A percentile compares a stretch with the other conserved stretches of the same genome.
Conservation (phyloP, 345 rosid species). For the Clarkia xantiana region DNA sequence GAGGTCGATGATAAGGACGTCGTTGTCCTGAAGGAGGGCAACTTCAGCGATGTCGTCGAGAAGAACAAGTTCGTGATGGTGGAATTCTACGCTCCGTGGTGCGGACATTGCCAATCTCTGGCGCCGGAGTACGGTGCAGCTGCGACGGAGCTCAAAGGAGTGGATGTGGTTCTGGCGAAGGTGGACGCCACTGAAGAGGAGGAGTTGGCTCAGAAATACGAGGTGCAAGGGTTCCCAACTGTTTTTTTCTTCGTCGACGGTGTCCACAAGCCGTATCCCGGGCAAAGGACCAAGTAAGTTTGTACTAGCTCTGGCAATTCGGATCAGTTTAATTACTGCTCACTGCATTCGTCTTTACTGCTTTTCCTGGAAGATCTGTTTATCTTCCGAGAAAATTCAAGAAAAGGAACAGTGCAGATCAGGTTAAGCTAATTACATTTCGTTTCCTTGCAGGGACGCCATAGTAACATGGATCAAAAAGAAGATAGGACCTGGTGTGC, state of each 20-base stretch:
- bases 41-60: constrained; percentile 55
- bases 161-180: constrained; percentile 69
- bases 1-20: constrained; percentile 83
- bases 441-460: constrained; percentile 44
- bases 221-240: constrained; percentile 88
- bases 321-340: not conserved
- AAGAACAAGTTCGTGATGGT: constrained; percentile 74
- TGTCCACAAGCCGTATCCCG: constrained; percentile 59
- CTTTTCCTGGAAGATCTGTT: not conserved
- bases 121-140: constrained; percentile 99
- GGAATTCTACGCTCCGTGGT: constrained; percentile 99
- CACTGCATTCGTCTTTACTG: not conserved
- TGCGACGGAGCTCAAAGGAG: constrained; percentile 67
- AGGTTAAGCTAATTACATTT: not conserved
- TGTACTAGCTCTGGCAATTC: not conserved
- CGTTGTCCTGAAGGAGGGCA: constrained; percentile 60
- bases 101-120: constrained; percentile 89
- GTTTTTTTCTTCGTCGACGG: constrained; percentile 74
- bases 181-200: constrained; percentile 92
- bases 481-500: constrained; percentile 79
- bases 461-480: constrained; percentile 92
- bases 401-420: not conserved
- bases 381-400: not conserved
- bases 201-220: constrained; percentile 67
- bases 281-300: constrained; percentile 77